Base-by-base conservation (phyloP, 2,329 filamentous ascomycete species). In the Penicillium sp. region DNA sequence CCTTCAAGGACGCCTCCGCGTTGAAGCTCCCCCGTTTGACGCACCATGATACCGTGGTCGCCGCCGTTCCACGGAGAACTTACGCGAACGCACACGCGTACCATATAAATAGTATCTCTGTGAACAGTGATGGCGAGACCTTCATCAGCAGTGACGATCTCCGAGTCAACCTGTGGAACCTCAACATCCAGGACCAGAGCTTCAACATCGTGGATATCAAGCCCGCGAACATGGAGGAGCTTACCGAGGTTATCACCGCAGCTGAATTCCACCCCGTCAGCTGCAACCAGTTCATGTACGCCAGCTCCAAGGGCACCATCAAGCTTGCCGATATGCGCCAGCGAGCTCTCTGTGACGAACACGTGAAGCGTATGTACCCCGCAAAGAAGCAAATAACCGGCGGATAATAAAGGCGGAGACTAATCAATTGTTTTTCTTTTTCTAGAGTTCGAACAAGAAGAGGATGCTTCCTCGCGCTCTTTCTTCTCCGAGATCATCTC, bases 141-240 rank as follows among this genome's bases (percentile, higher is more conserved):
- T 99, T 97, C 75, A 97, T 99, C 77, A 97, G 92, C 79, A 97
- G 92, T 71, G 94, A 99, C 71, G 94, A 99, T 71, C 79, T 99
- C 58, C 88, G 94, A 58, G 96, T 99, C 80, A 99, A 99, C 74
- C 80, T 99, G 50, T 99, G 94, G 94, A 97, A 99, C 72, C 81
- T 97, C 64, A 97, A 97, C 75, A 99, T 99, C 59, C 94, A 99
- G 73, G 93, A 97, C 66, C 93, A 97, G 77, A 97, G 94, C 79
- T 99, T 99, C 84, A 99, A 99, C 77, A 99, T 99, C 70, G 94
- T 99, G 56, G 94, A 99, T 73, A 99, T 99, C 81, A 99, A 99
- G 76, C 94, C 94, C 7, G 94, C 94, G 33, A 99, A 99, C 74
- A 99, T 99, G 94, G 94, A 99, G 76, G 94, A 99, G 78, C 81